phyloP scores from a whole-genome alignment of 2,329 filamentous ascomycete species.

The Epicoccum sorghinum region DNA sequence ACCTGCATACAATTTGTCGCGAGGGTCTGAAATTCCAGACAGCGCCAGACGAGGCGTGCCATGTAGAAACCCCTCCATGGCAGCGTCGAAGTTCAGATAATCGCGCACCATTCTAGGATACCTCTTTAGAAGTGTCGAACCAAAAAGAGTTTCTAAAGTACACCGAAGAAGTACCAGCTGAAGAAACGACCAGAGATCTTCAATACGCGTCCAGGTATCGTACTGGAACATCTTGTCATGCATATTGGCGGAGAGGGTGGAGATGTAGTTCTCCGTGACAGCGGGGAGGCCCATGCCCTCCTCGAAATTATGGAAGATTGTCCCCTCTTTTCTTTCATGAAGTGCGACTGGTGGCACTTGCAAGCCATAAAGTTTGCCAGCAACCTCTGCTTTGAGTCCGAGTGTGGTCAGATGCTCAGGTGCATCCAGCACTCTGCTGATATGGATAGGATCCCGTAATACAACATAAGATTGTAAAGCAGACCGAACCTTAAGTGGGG shows the following conservation, averaged over 20 bases:
- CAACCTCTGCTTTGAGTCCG: constrained; percentile 4
- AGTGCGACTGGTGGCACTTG: constrained; percentile 8
- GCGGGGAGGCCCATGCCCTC: constrained; percentile 15
- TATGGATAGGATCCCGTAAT: constrained; percentile 30
- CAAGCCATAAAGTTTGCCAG: constrained; percentile 24
- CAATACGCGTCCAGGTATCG: constrained; percentile 37
- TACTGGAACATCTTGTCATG: constrained; percentile 40
- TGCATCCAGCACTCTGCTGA: constrained; percentile 22
- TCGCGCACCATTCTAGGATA: constrained; percentile 35
- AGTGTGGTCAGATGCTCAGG: constrained; percentile 14
- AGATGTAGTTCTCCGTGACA: constrained; percentile 26
- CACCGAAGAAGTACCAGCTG: constrained; percentile 36
- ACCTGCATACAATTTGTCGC: constrained; percentile 27
- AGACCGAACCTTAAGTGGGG: constrained; percentile 32
- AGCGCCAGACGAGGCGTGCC: constrained; percentile 28
- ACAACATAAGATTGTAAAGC: constrained; percentile 27
- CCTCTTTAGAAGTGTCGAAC: constrained; percentile 30
- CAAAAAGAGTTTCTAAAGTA: constrained; percentile 32
- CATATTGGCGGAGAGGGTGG: constrained; percentile 30
- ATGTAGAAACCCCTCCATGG: constrained; percentile 23
- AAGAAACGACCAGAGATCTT: constrained; percentile 40
- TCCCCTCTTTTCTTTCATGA: constrained; percentile 9
- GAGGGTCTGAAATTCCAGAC: constrained; percentile 20
- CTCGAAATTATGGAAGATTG: constrained; percentile 9
- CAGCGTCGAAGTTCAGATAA: constrained; percentile 33